Evolutionary conservation across 345 rosid genomes (phyloP).

Genomic region (Raphanus raphanistrum): DNA sequence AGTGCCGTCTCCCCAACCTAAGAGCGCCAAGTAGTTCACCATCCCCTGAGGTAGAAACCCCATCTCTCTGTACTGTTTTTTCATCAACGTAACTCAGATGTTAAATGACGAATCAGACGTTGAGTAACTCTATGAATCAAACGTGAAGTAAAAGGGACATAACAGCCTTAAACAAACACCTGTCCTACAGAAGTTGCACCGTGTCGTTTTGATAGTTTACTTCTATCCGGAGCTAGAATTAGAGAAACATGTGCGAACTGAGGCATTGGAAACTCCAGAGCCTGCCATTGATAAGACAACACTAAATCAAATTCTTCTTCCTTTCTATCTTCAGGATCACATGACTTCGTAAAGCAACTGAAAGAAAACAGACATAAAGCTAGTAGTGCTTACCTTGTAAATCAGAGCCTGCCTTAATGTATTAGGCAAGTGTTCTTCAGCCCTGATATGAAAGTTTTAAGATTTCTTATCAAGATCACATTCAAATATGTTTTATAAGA

Average conservation of each 20-base stretch:
- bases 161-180: constrained; percentile 47
- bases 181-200: constrained; percentile 98
- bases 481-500: neutral
- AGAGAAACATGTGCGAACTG: constrained; percentile 87
- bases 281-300: constrained; percentile 50
- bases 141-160: constrained; percentile 1
- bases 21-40: constrained; percentile 90
- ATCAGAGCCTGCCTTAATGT: constrained; percentile 89
- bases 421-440: constrained; percentile 95
- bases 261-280: constrained; percentile 90
- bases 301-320: constrained; percentile 15
- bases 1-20: constrained; percentile 99
- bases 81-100: neutral
- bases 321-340: constrained; percentile 13
- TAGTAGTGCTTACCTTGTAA: constrained; percentile 60
- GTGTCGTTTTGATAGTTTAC: constrained; percentile 91
- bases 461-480: constrained; percentile 18
- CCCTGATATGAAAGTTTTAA: constrained; percentile 49
- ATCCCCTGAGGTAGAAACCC: constrained; percentile 90
- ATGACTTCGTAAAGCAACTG: constrained; percentile 12
- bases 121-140: constrained; percentile 6
- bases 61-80: constrained; percentile 82
- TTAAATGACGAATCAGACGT: constrained; percentile 7
- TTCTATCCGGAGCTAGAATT: constrained; percentile 93
- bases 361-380: constrained; percentile 21